Conservation (phyloP, 768 basidiomycete genomes). For the Basidioascus undulatus region DNA sequence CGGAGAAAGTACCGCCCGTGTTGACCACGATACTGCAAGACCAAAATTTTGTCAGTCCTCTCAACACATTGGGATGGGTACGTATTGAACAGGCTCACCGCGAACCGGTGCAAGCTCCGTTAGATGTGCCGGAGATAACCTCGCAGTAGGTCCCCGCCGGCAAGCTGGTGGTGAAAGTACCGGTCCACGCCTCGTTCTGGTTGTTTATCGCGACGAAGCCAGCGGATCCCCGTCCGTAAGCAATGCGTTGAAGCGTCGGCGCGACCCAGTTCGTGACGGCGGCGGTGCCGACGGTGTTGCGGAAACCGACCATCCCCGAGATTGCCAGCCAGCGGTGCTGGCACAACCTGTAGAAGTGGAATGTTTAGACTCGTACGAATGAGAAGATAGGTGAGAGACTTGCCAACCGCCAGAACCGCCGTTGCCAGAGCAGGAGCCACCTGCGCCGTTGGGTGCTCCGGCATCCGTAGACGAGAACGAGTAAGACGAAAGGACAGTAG, state of each 20-base stretch:
- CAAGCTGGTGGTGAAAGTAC: constrained; percentile 33
- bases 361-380: too few relatives aligned
- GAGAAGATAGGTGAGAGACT: not conserved
- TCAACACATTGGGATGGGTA: too few relatives aligned
- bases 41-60: too few relatives aligned
- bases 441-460: too few relatives aligned
- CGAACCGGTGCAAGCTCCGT: constrained; percentile 27
- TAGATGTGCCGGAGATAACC: constrained; percentile 28
- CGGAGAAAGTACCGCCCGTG: constrained; percentile 25
- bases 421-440: constrained; percentile 5
- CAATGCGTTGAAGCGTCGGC: constrained; percentile 33
- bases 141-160: constrained; percentile 40
- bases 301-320: constrained; percentile 9
- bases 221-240: constrained; percentile 34
- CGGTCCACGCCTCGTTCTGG: constrained; percentile 29
- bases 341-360: constrained; percentile 4
- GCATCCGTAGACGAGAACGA: too few relatives aligned
- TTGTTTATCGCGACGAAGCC: constrained; percentile 50
- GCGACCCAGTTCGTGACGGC: constrained; percentile 37
- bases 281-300: constrained; percentile 9
- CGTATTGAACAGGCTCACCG: constrained; percentile 21
- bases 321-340: constrained; percentile 11
- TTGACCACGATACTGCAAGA: constrained; percentile 28
- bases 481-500: too few relatives aligned
- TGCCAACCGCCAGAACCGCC: constrained; percentile 7